phyloP scores from a whole-genome alignment of 2,329 filamentous ascomycete species.

The Cladosporium sp. region DNA sequence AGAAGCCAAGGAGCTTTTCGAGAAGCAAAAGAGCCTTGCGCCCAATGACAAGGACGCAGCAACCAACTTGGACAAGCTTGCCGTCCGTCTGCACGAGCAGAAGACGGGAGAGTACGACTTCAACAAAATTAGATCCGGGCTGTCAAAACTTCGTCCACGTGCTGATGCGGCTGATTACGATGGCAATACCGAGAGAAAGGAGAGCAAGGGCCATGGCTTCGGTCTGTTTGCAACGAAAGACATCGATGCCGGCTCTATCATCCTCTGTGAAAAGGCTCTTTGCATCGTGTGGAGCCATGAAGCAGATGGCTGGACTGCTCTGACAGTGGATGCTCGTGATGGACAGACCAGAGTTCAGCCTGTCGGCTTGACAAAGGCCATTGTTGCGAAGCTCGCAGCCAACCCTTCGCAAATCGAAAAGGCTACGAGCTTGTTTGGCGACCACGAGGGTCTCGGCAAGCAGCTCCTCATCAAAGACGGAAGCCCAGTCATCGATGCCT shows the following conservation, averaged over 20 bases:
- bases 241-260: slow-evolving; percentile 43
- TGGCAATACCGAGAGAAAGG: slow-evolving; percentile 35
- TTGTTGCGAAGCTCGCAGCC: slow-evolving; percentile 43
- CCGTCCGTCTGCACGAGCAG: slow-evolving; percentile 22
- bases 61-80: slow-evolving; percentile 9
- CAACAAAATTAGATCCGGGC: not conserved
- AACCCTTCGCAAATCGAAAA: slow-evolving; percentile 39
- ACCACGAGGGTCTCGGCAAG: slow-evolving; percentile 21
- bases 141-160: slow-evolving; percentile 16
- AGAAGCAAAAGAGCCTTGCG: slow-evolving; percentile 19
- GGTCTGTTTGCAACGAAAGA: slow-evolving; percentile 46
- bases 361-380: slow-evolving; percentile 30
- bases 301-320: slow-evolving; percentile 42
- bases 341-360: slow-evolving; percentile 25
- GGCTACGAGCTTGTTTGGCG: slow-evolving; percentile 24
- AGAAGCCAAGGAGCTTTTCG: slow-evolving; percentile 20
- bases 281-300: slow-evolving; percentile 34
- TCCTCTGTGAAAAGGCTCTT: slow-evolving; percentile 47
- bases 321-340: slow-evolving; percentile 43
- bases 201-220: slow-evolving; percentile 39
- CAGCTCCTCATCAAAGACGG: slow-evolving; percentile 35
- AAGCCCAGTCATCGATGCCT: slow-evolving; percentile 41
- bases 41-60: slow-evolving; percentile 21
- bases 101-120: slow-evolving; percentile 22
- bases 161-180: slow-evolving; percentile 41